Evolutionary conservation across 768 basidiomycete genomes (phyloP).

Genomic region (Agaricus sinodeliciosus): DNA sequence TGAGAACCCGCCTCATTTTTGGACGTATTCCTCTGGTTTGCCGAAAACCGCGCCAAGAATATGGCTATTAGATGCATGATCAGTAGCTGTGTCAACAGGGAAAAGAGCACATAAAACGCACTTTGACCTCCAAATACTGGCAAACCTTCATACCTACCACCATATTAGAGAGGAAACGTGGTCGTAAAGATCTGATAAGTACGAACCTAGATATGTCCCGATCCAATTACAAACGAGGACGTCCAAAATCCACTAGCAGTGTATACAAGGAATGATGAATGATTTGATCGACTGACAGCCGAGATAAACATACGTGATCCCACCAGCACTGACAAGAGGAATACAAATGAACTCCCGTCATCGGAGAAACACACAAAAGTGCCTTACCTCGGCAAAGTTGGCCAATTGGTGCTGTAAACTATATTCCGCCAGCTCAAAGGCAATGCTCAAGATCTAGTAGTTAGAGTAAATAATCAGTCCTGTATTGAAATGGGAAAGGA

Average conservation of each 20-base stretch:
- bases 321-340: constrained; percentile 67
- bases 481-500: constrained; percentile 3
- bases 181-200: constrained; percentile 6
- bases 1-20: constrained; percentile 73
- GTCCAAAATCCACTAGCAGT: constrained; percentile 72
- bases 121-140: constrained; percentile 85
- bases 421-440: constrained; percentile 87
- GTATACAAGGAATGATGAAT: constrained; percentile 9
- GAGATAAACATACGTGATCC: constrained; percentile 65
- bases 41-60: constrained; percentile 78
- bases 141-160: constrained; percentile 77
- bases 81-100: constrained; percentile 7
- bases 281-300: constrained; percentile 1
- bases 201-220: constrained; percentile 72
- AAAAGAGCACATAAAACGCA: constrained; percentile 21
- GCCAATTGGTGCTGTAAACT: constrained; percentile 83
- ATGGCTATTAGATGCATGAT: constrained; percentile 44
- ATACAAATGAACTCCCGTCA: background rate
- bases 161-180: constrained; percentile 14
- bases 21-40: constrained; percentile 73
- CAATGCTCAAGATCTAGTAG: constrained; percentile 72
- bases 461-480: constrained; percentile 8
- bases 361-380: constrained; percentile 12
- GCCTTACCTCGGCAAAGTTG: constrained; percentile 77
- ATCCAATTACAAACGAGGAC: constrained; percentile 86